Percentiles rank a stretch among this genome's conserved stretches.
phyloP scores from a whole-genome alignment of 2,329 filamentous ascomycete species.

The Colletotrichum sojae region DNA sequence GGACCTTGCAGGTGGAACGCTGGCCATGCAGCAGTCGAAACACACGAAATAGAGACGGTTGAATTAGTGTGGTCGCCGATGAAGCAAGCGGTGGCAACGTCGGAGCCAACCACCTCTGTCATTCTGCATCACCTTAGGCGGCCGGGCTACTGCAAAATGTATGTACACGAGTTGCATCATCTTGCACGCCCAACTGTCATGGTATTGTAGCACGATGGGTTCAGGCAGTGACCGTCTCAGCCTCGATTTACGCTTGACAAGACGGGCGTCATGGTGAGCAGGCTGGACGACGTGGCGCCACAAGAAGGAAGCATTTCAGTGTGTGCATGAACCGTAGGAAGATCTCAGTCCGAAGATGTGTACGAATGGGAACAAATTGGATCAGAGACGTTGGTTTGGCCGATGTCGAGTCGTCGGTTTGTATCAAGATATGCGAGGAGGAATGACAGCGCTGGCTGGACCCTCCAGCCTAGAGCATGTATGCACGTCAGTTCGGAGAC shows the following conservation, averaged over 20 bases:
- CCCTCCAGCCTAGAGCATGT: background rate
- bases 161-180: slow-evolving; percentile 8
- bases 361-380: background rate
- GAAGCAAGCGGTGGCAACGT: slow-evolving; percentile 9
- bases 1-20: slow-evolving; percentile 15
- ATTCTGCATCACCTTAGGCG: background rate
- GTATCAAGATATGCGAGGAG: slow-evolving; percentile 13
- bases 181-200: background rate
- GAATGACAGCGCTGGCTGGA: slow-evolving; percentile 9
- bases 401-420: background rate
- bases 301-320: background rate
- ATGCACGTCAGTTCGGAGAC: background rate
- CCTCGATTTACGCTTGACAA: background rate
- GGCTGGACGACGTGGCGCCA: slow-evolving; percentile 25
- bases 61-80: background rate
- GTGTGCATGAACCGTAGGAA: slow-evolving; percentile 18
- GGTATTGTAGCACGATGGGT: background rate
- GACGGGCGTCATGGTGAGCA: slow-evolving; percentile 1
- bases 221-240: background rate
- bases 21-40: slow-evolving; percentile 28
- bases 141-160: slow-evolving; percentile 7
- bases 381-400: background rate
- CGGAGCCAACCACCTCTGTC: slow-evolving; percentile 4
- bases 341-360: too few relatives aligned
- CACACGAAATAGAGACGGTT: background rate